phyloP scores from a whole-genome alignment of 345 rosid species.

The Citrus mangshanensis region DNA sequence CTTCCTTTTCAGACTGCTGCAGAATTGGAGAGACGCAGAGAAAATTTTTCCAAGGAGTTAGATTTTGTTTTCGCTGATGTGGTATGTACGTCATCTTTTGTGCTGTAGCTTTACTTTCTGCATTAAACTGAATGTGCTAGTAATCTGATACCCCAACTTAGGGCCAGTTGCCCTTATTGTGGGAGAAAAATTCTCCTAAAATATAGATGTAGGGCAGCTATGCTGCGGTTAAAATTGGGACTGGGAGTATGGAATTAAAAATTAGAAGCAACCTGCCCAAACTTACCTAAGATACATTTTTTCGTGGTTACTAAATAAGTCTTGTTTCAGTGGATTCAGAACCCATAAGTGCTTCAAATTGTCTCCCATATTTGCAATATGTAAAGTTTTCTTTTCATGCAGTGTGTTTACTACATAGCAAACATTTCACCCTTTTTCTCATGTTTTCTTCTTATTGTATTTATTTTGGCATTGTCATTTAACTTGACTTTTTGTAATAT shows the following conservation, averaged over 20 bases:
- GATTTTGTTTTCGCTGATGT: conserved; percentile 70
- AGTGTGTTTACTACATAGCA: neutral
- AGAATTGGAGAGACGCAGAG: conserved; percentile 54
- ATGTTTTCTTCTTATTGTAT: neutral
- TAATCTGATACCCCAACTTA: neutral
- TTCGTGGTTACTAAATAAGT: neutral
- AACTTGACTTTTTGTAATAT: neutral
- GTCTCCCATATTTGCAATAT: neutral
- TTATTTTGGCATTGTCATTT: neutral
- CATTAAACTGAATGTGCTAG: neutral
- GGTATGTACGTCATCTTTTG: conserved; percentile 25
- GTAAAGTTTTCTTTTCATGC: neutral
- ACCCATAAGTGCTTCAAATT: neutral
- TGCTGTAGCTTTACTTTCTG: neutral
- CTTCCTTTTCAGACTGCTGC: conserved; percentile 48
- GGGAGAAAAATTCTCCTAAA: no score
- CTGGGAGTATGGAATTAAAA: neutral
- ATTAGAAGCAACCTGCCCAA: neutral
- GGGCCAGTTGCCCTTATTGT: no score
- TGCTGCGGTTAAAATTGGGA: neutral
- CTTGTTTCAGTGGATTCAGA: neutral
- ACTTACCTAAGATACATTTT: neutral
- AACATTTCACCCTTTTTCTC: neutral
- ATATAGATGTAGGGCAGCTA: no score
- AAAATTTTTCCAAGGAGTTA: conserved; percentile 50